phyloP scores from a whole-genome alignment of 495 filamentous ascomycete genomes.

The Tuber microsphaerosporum region DNA sequence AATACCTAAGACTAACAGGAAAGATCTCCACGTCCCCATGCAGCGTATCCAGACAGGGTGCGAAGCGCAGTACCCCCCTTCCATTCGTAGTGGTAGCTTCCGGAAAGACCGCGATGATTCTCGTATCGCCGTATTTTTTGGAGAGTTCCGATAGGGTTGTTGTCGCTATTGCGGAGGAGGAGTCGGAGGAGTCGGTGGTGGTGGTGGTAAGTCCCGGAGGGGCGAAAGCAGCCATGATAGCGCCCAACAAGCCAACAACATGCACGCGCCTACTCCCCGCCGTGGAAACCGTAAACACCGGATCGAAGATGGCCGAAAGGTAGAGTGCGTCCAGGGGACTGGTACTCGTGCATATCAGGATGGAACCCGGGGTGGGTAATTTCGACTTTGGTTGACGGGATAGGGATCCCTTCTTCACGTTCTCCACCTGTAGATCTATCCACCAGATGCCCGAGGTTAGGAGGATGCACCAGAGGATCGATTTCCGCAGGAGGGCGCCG shows the following conservation, averaged over 20 bases:
- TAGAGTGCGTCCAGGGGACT: slow-evolving; percentile 90
- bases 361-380: slow-evolving; percentile 61
- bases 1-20: slow-evolving; percentile 81
- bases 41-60: slow-evolving; percentile 60
- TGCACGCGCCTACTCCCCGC: slow-evolving; percentile 65
- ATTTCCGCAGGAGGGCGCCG: slow-evolving; percentile 70
- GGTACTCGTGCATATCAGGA: slow-evolving; percentile 86
- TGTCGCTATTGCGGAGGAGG: slow-evolving; percentile 47
- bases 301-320: slow-evolving; percentile 89
- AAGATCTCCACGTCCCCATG: slow-evolving; percentile 66
- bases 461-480: slow-evolving; percentile 76
- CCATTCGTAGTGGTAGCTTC: slow-evolving; percentile 93
- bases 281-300: slow-evolving; percentile 76
- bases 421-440: slow-evolving; percentile 93
- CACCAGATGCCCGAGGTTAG: slow-evolving; percentile 89
- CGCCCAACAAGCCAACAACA: slow-evolving; percentile 64
- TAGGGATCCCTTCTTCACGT: slow-evolving; percentile 69
- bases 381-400: slow-evolving; percentile 32
- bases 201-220: slow-evolving; percentile 46
- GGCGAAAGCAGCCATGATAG: slow-evolving; percentile 66
- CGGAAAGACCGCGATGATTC: slow-evolving; percentile 77
- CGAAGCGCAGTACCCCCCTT: slow-evolving; percentile 77
- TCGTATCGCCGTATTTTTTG: slow-evolving; percentile 37
- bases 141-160: slow-evolving; percentile 45
- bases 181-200: slow-evolving; percentile 28